Conservation (phyloP, 2,329 filamentous ascomycete genomes). For the Diatrype stigma region DNA sequence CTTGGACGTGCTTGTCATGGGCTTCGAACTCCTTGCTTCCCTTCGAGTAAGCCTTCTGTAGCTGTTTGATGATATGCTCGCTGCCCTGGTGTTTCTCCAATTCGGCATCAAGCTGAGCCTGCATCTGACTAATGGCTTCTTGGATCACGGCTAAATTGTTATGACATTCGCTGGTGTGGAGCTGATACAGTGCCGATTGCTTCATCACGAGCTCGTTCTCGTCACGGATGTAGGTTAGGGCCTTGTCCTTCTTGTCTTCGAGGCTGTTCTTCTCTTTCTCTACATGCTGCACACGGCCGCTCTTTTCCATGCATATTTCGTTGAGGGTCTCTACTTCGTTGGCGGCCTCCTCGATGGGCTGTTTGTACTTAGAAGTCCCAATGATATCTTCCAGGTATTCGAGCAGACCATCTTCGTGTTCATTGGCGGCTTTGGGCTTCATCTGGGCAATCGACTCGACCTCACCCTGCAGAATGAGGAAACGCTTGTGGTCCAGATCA, state of each 20-base stretch:
- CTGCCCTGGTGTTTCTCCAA: conserved; percentile 87
- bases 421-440: conserved; percentile 92
- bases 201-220: conserved; percentile 91
- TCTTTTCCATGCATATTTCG: conserved; percentile 93
- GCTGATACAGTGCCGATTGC: conserved; percentile 87
- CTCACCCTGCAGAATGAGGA: conserved; percentile 94
- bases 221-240: conserved; percentile 80
- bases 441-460: conserved; percentile 99
- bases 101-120: conserved; percentile 79
- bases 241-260: conserved; percentile 96
- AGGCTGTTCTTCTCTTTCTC: conserved; percentile 93
- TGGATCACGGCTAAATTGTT: conserved; percentile 86
- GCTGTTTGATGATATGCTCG: conserved; percentile 82
- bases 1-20: conserved; percentile 77
- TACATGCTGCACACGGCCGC: conserved; percentile 89
- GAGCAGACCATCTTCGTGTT: conserved; percentile 92
- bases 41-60: conserved; percentile 79
- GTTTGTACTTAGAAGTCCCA: conserved; percentile 97
- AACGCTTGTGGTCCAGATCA: conserved; percentile 96
- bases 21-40: conserved; percentile 79
- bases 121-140: conserved; percentile 87
- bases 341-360: conserved; percentile 91
- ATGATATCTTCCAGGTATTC: conserved; percentile 99
- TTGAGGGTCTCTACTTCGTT: conserved; percentile 88
- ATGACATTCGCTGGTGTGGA: conserved; percentile 82